Percentiles rank a stretch among this genome's conserved stretches.
Conservation (phyloP, 2,329 filamentous ascomycete species). For the Aureobasidium melanogenum region DNA sequence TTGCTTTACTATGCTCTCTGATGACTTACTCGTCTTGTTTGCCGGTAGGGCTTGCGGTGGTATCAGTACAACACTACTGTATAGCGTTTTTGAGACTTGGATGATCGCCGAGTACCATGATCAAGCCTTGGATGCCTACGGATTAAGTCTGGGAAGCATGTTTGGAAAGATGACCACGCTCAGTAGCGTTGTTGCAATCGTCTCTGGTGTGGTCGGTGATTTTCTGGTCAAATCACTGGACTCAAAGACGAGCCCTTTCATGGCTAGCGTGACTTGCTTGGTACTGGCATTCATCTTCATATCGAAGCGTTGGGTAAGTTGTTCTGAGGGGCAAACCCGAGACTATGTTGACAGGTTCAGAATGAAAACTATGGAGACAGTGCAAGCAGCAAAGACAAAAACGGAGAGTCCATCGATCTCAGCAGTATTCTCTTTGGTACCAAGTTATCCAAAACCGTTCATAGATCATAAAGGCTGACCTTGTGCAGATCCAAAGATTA, state of each 20-base stretch:
- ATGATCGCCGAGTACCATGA: conserved; percentile 50
- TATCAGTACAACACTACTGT: conserved; percentile 47
- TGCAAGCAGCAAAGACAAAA: conserved; percentile 3
- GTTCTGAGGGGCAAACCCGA: not conserved
- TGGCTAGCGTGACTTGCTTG: conserved; percentile 39
- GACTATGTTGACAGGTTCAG: conserved; percentile 20
- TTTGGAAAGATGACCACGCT: conserved; percentile 46
- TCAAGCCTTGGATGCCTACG: conserved; percentile 34
- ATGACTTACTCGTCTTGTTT: conserved; percentile 40
- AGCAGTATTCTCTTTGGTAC: not conserved
- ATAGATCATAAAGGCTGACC: not conserved
- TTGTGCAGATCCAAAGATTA: conserved; percentile 36
- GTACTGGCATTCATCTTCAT: conserved; percentile 39
- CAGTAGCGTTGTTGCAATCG: conserved; percentile 49
- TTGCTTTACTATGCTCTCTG: conserved; percentile 43
- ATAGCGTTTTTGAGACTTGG: conserved; percentile 54
- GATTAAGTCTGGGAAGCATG: conserved; percentile 40
- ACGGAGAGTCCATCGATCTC: not conserved
- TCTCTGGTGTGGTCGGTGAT: conserved; percentile 45
- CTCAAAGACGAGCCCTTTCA: conserved; percentile 44
- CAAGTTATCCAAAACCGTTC: not conserved
- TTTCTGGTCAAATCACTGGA: conserved; percentile 40
- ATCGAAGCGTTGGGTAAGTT: conserved; percentile 40
- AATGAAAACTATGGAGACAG: conserved; percentile 43
- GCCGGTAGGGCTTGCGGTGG: conserved; percentile 47